Conservation (phyloP, 2,329 filamentous ascomycete genomes). For the Dryadomyces quercus-mongolicae region DNA sequence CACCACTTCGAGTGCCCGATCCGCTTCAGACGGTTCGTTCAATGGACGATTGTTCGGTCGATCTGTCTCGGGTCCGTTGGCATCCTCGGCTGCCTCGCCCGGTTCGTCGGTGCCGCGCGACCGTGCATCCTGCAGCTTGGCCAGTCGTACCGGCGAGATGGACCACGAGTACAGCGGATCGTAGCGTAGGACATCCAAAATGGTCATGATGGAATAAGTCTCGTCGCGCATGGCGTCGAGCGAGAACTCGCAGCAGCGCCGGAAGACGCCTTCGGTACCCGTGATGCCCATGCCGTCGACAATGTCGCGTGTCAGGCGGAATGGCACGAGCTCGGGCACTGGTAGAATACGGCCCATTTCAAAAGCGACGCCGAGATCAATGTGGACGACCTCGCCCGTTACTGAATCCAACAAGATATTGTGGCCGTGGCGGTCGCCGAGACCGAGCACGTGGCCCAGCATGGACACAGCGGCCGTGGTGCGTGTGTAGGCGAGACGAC, state of each 20-base stretch:
- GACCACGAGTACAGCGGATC: slow-evolving; percentile 96
- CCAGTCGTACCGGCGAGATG: slow-evolving; percentile 57
- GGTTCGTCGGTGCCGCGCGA: slow-evolving; percentile 26
- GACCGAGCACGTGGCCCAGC: slow-evolving; percentile 79
- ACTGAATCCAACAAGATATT: slow-evolving; percentile 89
- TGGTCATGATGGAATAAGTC: slow-evolving; percentile 95
- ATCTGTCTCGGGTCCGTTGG: slow-evolving; percentile 2
- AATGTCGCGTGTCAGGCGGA: slow-evolving; percentile 85
- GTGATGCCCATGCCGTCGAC: slow-evolving; percentile 96
- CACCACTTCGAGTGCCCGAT: slow-evolving; percentile 82
- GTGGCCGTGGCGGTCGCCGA: slow-evolving; percentile 90
- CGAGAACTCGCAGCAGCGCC: slow-evolving; percentile 96
- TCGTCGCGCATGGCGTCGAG: slow-evolving; percentile 91
- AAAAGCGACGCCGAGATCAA: slow-evolving; percentile 93
- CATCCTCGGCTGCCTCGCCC: slow-evolving; percentile 17
- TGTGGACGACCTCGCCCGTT: slow-evolving; percentile 90
- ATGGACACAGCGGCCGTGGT: slow-evolving; percentile 94
- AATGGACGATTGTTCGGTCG: neutral
- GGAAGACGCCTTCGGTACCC: slow-evolving; percentile 89
- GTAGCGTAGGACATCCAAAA: slow-evolving; percentile 94
- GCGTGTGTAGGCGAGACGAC: slow-evolving; percentile 79
- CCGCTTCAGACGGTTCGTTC: slow-evolving; percentile 64
- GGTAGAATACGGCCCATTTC: slow-evolving; percentile 93
- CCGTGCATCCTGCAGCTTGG: slow-evolving; percentile 52
- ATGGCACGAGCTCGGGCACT: slow-evolving; percentile 90